Conservation (phyloP, 805 yeast species). For the Candida pseudofarinosa region DNA sequence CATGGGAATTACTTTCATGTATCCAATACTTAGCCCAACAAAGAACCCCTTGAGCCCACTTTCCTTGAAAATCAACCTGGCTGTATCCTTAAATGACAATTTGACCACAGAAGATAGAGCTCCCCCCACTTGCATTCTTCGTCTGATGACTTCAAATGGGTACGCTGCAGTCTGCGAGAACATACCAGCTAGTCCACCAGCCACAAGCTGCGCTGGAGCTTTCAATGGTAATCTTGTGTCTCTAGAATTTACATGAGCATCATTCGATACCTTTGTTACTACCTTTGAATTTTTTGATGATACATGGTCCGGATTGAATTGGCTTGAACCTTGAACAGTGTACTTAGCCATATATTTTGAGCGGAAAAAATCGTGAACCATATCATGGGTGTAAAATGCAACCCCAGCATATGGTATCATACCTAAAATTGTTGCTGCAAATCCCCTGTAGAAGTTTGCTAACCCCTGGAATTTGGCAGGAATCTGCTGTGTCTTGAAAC, state of each 20-base stretch:
- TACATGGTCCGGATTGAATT: conserved; percentile 8
- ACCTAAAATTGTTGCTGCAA: conserved; percentile 88
- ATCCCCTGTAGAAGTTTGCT: conserved; percentile 87
- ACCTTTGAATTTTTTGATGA: conserved; percentile 9
- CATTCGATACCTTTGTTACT: conserved; percentile 10
- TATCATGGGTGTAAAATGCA: conserved; percentile 90
- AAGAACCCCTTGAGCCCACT: conserved; percentile 84
- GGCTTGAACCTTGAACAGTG: conserved; percentile 37
- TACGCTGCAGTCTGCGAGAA: conserved; percentile 94
- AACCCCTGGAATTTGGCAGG: conserved; percentile 33
- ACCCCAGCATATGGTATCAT: conserved; percentile 99
- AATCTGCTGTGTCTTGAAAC: conserved; percentile 26
- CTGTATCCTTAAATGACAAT: conserved; percentile 50
- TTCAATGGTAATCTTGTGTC: conserved; percentile 62
- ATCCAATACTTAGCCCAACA: conserved; percentile 93
- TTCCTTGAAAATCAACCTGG: conserved; percentile 59
- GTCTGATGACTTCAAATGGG: conserved; percentile 90
- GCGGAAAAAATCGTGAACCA: conserved; percentile 81
- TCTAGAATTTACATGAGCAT: conserved; percentile 25
- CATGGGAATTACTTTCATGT: conserved; percentile 94
- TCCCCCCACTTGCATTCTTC: conserved; percentile 95
- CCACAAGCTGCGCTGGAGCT: conserved; percentile 88
- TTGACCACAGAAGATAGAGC: conserved; percentile 59
- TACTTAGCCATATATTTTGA: conserved; percentile 50
- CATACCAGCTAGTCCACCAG: conserved; percentile 97